Evolutionary conservation across 176 grass and related monocot species (phyloP).

Genomic region (Melocanna baccifera): DNA sequence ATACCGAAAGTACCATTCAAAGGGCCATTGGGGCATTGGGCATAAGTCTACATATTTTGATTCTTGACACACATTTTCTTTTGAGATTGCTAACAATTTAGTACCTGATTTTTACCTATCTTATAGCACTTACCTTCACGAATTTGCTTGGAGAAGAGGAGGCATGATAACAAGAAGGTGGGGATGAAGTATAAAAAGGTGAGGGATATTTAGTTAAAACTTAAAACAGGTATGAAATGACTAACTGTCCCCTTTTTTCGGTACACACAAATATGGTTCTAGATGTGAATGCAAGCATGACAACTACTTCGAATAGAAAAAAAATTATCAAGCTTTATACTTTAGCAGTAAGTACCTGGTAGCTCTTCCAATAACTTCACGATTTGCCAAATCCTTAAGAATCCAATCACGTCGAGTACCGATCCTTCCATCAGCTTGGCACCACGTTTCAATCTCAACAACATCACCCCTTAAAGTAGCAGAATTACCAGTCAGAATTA

Average conservation of each 20-base stretch:
- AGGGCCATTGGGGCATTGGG: not conserved
- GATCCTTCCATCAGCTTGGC: constrained; percentile 88
- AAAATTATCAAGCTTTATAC: not conserved
- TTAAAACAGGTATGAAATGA: not conserved
- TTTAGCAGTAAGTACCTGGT: constrained; percentile 64
- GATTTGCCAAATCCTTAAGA: constrained; percentile 85
- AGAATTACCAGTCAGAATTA: constrained; percentile 13
- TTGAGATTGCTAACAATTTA: constrained; percentile 4
- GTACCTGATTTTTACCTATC: not conserved
- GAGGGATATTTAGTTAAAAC: not conserved
- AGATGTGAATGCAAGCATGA: not conserved
- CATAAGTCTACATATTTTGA: constrained; percentile 8
- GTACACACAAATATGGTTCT: not conserved
- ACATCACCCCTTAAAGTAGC: constrained; percentile 74
- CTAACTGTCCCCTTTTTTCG: not conserved
- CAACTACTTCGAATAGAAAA: constrained; percentile 1
- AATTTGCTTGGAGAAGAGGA: not conserved
- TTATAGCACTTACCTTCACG: not conserved
- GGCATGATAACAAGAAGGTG: not conserved
- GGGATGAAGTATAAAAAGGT: not conserved
- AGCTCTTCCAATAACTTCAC: constrained; percentile 97
- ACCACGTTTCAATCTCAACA: constrained; percentile 98
- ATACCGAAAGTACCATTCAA: not conserved
- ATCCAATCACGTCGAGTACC: constrained; percentile 97
- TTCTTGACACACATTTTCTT: not conserved